Evolutionary conservation across 306 rosid genomes (phyloP).

Genomic region (Gastrolobium bilobum): DNA sequence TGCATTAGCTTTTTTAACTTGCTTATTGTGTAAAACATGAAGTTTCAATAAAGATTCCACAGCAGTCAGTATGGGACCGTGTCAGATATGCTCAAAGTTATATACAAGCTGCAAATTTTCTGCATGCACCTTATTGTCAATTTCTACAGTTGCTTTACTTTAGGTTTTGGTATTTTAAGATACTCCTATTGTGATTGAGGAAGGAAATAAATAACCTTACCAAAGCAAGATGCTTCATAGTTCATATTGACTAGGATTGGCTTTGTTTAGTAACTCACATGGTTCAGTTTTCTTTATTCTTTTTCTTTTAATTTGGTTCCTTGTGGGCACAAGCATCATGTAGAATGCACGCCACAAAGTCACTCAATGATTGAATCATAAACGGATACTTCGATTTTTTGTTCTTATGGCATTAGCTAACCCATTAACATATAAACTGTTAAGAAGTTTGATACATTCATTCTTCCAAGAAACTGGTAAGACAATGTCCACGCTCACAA

Average conservation of each 20-base stretch:
- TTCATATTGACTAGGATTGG: conserved; percentile 13
- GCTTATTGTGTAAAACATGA: conserved; percentile 20
- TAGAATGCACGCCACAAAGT: conserved; percentile 40
- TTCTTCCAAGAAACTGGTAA: conserved; percentile 41
- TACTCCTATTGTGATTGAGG: conserved; percentile 22
- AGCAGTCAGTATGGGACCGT: not conserved
- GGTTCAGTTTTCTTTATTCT: not conserved
- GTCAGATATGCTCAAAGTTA: conserved; percentile 13
- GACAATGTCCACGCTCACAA: conserved; percentile 12
- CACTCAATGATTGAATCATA: conserved; percentile 34
- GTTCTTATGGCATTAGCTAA: not conserved
- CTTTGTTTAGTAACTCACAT: conserved; percentile 29
- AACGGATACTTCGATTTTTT: conserved; percentile 13
- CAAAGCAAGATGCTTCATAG: conserved; percentile 31
- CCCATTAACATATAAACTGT: conserved; percentile 1
- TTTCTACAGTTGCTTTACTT: conserved; percentile 18
- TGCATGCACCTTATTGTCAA: not conserved
- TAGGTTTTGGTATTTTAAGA: not conserved
- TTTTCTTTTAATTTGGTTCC: conserved; percentile 36
- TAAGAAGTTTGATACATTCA: conserved; percentile 13
- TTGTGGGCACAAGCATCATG: conserved; percentile 48
- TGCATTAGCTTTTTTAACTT: conserved; percentile 28
- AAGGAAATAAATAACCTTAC: conserved; percentile 24
- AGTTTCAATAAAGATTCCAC: conserved; percentile 40
- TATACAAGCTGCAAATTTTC: conserved; percentile 9